Evolutionary conservation across 2,329 filamentous ascomycete genomes (phyloP).

Genomic region (Ceratocystis harringtonii): DNA sequence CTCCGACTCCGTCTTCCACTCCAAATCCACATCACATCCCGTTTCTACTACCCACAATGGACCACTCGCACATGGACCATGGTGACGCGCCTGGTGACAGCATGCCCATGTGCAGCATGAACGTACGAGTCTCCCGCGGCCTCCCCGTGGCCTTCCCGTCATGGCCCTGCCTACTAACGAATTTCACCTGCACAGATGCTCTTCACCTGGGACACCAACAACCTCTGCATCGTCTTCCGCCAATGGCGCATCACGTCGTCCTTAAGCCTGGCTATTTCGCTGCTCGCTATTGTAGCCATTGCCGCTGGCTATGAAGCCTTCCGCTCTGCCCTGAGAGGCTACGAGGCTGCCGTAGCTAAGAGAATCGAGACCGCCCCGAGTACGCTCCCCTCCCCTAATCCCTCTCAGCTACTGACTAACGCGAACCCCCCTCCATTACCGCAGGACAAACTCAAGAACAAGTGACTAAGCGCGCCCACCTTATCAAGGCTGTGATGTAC

Average conservation of each 20-base stretch:
- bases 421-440: constrained; percentile 21
- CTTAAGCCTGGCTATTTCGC: constrained; percentile 61
- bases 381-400: constrained; percentile 28
- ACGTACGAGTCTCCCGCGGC: constrained; percentile 39
- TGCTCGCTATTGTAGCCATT: constrained; percentile 66
- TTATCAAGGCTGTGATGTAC: constrained; percentile 73
- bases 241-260: constrained; percentile 75
- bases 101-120: constrained; percentile 75
- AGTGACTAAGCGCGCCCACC: constrained; percentile 51
- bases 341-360: constrained; percentile 46
- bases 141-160: no score
- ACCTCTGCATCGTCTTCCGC: constrained; percentile 92
- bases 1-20: background rate
- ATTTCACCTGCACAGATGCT: constrained; percentile 53
- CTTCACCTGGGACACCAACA: constrained; percentile 86
- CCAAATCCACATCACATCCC: background rate
- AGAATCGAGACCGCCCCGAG: constrained; percentile 36
- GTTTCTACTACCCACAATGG: constrained; percentile 2
- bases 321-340: constrained; percentile 59
- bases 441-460: constrained; percentile 56
- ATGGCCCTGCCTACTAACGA: background rate
- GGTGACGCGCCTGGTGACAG: constrained; percentile 39
- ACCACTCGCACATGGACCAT: constrained; percentile 28
- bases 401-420: constrained; percentile 4
- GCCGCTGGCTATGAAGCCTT: constrained; percentile 89